Conservation (phyloP, 495 filamentous ascomycete species). For the Neurospora discreta region DNA sequence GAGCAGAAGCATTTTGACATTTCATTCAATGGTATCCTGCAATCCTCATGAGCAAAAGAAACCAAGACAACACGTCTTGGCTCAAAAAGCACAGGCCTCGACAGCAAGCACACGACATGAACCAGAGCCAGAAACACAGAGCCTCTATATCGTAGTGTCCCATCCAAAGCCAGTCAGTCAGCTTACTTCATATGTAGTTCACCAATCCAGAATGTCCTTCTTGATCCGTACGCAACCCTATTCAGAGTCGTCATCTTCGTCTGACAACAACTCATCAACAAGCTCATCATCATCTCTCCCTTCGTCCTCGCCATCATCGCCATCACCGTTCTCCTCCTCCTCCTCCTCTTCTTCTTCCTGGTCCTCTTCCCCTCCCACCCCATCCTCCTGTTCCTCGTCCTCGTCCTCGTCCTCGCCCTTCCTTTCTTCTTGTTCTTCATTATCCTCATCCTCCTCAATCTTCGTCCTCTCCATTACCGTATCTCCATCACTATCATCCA, state of each 20-base stretch:
- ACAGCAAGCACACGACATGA: not conserved
- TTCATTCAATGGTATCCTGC: not conserved
- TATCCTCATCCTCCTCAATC: conserved; percentile 6
- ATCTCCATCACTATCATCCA: not conserved
- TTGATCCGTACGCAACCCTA: not conserved
- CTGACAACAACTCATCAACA: conserved; percentile 35
- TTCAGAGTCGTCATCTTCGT: conserved; percentile 15
- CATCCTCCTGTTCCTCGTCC: conserved; percentile 1
- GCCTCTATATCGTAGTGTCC: not conserved
- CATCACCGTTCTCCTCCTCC: conserved; percentile 3
- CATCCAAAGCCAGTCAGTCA: not conserved
- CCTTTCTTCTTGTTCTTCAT: conserved; percentile 5
- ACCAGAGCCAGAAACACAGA: not conserved
- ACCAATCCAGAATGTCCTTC: not conserved
- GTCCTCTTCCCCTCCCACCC: not conserved
- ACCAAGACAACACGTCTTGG: not conserved
- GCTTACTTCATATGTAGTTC: not conserved
- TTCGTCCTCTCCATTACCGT: conserved; percentile 9
- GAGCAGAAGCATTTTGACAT: not conserved
- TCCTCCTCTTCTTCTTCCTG: not conserved
- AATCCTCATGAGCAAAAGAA: not conserved
- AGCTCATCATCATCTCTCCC: conserved; percentile 13
- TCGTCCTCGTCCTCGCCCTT: not conserved
- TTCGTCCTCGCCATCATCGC: conserved; percentile 9
- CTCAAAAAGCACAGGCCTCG: not conserved